These are phyloP conservation scores for Phialocephala subalpina DNA, from an alignment of 2,329 filamentous ascomycete species.

Conservation along the genomic window DNA sequence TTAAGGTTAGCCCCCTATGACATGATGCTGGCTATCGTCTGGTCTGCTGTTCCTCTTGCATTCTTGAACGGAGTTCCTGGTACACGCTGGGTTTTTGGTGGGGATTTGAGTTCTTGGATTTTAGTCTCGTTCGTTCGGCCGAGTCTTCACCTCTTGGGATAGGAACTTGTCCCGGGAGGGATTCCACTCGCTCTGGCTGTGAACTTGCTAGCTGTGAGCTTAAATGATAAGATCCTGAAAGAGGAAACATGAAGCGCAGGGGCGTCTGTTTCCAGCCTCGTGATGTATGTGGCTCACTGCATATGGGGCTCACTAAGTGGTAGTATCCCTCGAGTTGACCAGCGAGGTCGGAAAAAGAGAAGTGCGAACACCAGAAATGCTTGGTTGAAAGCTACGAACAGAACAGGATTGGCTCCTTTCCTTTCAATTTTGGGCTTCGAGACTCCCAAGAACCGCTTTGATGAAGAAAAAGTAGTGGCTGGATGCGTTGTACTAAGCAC, in stretches of 20 bases:
- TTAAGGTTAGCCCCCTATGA: background rate
- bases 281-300: slow-evolving; percentile 26
- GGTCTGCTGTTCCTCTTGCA: slow-evolving; percentile 1
- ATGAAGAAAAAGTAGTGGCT: background rate
- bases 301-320: slow-evolving; percentile 17
- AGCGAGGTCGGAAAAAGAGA: background rate
- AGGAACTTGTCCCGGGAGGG: background rate
- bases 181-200: background rate
- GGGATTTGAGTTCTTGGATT: background rate
- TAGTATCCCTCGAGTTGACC: slow-evolving; percentile 1
- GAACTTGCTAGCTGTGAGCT: slow-evolving; percentile 9
- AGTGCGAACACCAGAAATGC: slow-evolving; percentile 2
- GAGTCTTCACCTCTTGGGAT: background rate
- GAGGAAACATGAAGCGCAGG: slow-evolving; percentile 5
- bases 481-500: slow-evolving; percentile 18
- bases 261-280: background rate
- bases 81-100: background rate
- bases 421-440: background rate
- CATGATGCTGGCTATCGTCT: background rate
- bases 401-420: background rate
- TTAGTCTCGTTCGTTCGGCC: background rate
- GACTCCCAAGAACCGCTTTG: background rate
- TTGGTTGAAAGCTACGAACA: slow-evolving; percentile 3
- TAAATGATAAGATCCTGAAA: slow-evolving; percentile 4
- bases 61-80: background rate